These are phyloP conservation scores for Auxenochlorella pyrenoidosa DNA, from an alignment of 139 green algal genomes.

Conservation along the genomic window DNA sequence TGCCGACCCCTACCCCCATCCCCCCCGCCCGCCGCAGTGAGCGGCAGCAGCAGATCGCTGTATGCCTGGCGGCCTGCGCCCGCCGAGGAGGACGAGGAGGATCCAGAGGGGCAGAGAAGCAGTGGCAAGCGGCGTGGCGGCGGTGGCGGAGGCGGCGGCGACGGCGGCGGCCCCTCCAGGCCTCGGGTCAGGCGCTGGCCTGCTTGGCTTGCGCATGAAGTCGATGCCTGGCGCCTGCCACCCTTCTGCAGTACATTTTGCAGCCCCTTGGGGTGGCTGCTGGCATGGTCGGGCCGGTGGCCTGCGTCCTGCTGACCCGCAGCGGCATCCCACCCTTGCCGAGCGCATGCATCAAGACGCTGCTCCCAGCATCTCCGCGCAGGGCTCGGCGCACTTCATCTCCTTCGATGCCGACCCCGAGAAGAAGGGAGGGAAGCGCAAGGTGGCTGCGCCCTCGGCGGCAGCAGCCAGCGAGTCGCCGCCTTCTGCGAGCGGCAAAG, in stretches of 20 bases:
- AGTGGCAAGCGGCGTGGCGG: neutral
- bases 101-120: neutral
- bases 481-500: neutral
- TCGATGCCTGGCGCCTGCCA: neutral
- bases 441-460: neutral
- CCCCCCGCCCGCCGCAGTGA: neutral
- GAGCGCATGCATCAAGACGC: no score
- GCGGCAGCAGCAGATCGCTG: conserved; percentile 53
- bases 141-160: conserved; percentile 7
- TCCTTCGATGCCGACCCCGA: conserved; percentile 50
- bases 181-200: neutral
- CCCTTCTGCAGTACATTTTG: no score
- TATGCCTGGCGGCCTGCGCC: conserved; percentile 53
- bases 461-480: neutral
- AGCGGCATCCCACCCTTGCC: neutral
- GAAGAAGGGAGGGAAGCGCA: conserved; percentile 25
- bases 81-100: conserved; percentile 12
- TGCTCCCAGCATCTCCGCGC: neutral
- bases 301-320: neutral
- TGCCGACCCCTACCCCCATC: neutral
- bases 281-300: neutral
- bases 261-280: no score
- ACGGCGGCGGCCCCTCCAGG: neutral
- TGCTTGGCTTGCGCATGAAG: neutral
- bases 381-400: conserved; percentile 29